Evolutionary conservation across 108 stramenopile genomes (phyloP), one percentile per base, ranked within the genome.

Genomic region (Cyclotella distinguenda): DNA sequence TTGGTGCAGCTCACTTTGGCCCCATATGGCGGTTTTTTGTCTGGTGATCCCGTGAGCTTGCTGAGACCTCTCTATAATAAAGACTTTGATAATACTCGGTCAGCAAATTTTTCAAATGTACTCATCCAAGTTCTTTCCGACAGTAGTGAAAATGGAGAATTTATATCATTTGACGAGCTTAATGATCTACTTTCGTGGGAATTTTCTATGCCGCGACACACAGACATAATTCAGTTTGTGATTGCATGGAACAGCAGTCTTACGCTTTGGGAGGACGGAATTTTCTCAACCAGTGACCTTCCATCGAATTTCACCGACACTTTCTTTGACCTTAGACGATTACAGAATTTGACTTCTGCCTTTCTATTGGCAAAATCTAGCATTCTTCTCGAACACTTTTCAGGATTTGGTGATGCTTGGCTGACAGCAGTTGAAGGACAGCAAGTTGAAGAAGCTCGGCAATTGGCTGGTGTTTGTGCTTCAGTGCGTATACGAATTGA

Each of bases 321-420:
- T 16, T 72, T 72, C 40, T 72, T 72, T 53, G 71, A 72, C 53
- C 28, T 72, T 9, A 19, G 43, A 8, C 31, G 39, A 10, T 26
- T 49, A 33, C 15, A 34, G 10, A 22, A 11, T 15, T 18, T 39
- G 23, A 50, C 38, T 45, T 54, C 46, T 49, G 42, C 32, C 18
- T 72, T 56, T 44, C 42, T 55, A 26, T 31, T 28, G 13, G 57
- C 61, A 18, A 53, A 34, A 25, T 33, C 58, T 25, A 39, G 59
- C 9, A 39, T 70, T 25, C 0, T 35, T 11, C 45, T 25, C n/a
- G 69, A 70, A 27, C 13, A 23, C 32, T 60, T 48, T 39, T 22
- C 63, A 22, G 54, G 71, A 8, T 54, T 72, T 55, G 54, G 53
- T 40, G 59, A 72, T 47, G 71, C 71, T 31, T 72, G 71, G 71